phyloP scores from a whole-genome alignment of 192 early-diverging fungal genomes.

The Pecoramyces ruminantium region DNA sequence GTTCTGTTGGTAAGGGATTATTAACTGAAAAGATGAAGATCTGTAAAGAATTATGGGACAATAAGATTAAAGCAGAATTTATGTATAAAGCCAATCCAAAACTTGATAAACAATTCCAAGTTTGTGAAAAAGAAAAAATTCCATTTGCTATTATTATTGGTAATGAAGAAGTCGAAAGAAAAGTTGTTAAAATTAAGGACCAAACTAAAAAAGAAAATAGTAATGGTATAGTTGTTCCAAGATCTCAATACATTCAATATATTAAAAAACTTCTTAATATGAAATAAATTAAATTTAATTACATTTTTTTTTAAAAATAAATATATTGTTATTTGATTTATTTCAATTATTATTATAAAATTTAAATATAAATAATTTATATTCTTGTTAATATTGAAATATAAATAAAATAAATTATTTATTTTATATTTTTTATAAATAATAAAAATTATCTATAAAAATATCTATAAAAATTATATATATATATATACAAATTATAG shows the following conservation, averaged over 20 bases:
- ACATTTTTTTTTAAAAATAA: too few relatives aligned
- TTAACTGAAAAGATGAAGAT: slow-evolving; percentile 80
- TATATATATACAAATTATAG: too few relatives aligned
- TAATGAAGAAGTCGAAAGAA: slow-evolving; percentile 54
- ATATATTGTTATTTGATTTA: too few relatives aligned
- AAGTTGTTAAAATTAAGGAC: slow-evolving; percentile 75
- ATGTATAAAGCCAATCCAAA: slow-evolving; percentile 82
- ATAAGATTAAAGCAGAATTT: slow-evolving; percentile 75
- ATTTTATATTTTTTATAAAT: too few relatives aligned
- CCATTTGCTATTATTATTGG: slow-evolving; percentile 84
- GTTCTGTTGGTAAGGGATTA: slow-evolving; percentile 58
- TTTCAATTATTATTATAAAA: too few relatives aligned
- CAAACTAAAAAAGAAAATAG: neutral
- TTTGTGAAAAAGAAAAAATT: slow-evolving; percentile 69
- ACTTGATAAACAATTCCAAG: slow-evolving; percentile 57
- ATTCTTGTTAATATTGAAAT: too few relatives aligned
- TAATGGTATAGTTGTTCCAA: neutral
- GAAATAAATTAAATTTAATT: neutral
- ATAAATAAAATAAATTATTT: too few relatives aligned
- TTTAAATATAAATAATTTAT: too few relatives aligned
- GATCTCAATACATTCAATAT: neutral
- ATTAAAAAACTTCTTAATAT: neutral
- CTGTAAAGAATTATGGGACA: slow-evolving; percentile 79
- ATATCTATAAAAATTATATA: too few relatives aligned
- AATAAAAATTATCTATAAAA: too few relatives aligned